Conservation (phyloP, 192 early-diverging fungal genomes). For the Nowakowskiella sp. region DNA sequence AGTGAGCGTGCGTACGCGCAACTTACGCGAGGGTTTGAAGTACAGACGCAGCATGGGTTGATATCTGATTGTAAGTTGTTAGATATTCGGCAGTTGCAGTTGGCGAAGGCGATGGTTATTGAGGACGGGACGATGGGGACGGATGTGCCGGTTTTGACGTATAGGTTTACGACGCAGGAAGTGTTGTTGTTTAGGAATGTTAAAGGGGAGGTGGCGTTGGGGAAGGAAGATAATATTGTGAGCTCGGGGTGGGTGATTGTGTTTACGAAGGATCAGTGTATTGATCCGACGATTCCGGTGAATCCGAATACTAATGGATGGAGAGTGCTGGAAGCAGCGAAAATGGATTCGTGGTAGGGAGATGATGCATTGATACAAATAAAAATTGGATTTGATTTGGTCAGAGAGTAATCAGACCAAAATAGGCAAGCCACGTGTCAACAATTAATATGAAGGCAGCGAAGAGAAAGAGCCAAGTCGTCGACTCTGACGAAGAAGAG, state of each 20-base stretch:
- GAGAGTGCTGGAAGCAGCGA: no score
- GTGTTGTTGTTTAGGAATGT: slow-evolving; percentile 85
- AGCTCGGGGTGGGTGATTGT: slow-evolving; percentile 79
- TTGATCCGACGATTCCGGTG: slow-evolving; percentile 60
- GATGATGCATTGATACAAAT: no score
- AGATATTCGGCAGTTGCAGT: slow-evolving; percentile 84
- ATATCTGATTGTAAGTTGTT: slow-evolving; percentile 90
- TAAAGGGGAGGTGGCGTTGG: slow-evolving; percentile 79
- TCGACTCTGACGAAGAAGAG: no score
- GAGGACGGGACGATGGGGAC: slow-evolving; percentile 53
- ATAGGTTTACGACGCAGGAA: slow-evolving; percentile 91
- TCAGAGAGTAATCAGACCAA: no score
- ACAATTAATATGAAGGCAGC: no score
- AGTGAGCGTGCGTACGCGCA: slow-evolving; percentile 73
- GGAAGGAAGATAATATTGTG: slow-evolving; percentile 78
- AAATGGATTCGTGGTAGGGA: no score
- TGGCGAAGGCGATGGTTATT: slow-evolving; percentile 80
- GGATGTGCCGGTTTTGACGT: slow-evolving; percentile 77
- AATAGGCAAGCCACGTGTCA: no score
- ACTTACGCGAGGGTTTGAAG: slow-evolving; percentile 72
- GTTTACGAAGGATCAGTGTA: slow-evolving; percentile 68
- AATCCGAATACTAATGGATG: slow-evolving; percentile 85
- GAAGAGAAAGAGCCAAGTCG: no score
- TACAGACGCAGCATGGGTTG: slow-evolving; percentile 79
- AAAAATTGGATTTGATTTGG: no score